Evolutionary conservation across 2,329 filamentous ascomycete genomes (phyloP), one percentile per base, ranked within the genome.

Genomic region (Setomelanomma holmii): DNA sequence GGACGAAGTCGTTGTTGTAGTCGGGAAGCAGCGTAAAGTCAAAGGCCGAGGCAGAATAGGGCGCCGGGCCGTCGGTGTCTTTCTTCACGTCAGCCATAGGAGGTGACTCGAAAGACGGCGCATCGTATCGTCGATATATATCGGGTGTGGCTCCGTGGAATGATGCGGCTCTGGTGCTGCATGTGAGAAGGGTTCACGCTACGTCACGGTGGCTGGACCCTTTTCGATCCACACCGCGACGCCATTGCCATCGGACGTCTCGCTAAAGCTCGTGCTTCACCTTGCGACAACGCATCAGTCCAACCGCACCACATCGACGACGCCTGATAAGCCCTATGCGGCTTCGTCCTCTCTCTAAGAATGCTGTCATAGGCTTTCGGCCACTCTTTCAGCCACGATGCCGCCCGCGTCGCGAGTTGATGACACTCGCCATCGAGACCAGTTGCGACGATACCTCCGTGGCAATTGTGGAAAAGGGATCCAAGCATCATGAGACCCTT

Each of bases 371-470:
- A 36, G 53, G 51, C 40, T 45, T 43, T 33, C 49, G 34, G 34
- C 43, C 22, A 34, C n/a, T 22, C 7, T 30, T 19, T 17, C 41
- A 22, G 17, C 43, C 48, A 38, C 54, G 47, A 57, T 56, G 48
- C 45, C 35, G 19, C 20, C 14, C 27, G 14, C 46, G 39, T 19
- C 73, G 75, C 35, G 44, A 49, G 35, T 58, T 79, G 41, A 67
- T 75, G 53, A 81, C 79, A 4, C 82, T 93, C 42, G 89, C 89
- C 45, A 92, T 95, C 68, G 90, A 95, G 73, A 89, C 89, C 8
- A 92, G 89, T 2, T 95, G 93, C 81, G 93, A 98, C 76, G 93
- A 98, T 78, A 96, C 93, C 1, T 93, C 89, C 51, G 92, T 97
- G 17, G 89, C 93, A 23, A 76, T 98, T 41, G 81, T 97, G 34